Evolutionary conservation across 352 stramenopile genomes (phyloP).

Genomic region (Globisporangium solare): DNA sequence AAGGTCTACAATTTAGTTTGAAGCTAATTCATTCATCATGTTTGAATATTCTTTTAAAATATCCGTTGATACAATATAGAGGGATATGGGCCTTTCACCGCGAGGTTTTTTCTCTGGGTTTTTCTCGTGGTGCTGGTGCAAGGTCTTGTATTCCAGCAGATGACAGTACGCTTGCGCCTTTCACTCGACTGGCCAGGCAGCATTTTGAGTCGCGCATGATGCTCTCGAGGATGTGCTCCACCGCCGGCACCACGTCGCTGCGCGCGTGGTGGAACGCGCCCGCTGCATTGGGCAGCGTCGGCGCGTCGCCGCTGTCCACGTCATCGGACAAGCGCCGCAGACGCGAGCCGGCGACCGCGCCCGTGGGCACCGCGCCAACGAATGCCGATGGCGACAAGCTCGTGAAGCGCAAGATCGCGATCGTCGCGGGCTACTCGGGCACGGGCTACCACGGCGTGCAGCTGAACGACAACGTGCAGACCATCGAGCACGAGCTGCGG

Average conservation of each 20-base stretch:
- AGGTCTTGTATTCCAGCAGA: neutral
- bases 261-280: neutral
- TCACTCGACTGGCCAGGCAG: neutral
- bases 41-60: too few species aligned
- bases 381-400: conserved; percentile 20
- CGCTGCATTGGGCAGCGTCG: neutral
- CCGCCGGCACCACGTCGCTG: neutral
- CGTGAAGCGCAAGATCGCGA: conserved; percentile 86
- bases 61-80: too few species aligned
- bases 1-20: too few species aligned
- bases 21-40: too few species aligned
- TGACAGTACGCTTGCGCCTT: neutral
- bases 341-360: conserved; percentile 8
- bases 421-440: conserved; percentile 83
- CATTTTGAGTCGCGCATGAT: neutral
- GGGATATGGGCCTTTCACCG: too few species aligned
- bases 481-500: conserved; percentile 83
- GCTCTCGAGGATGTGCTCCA: neutral
- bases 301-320: neutral
- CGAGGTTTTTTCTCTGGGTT: neutral
- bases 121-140: neutral
- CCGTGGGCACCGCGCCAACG: neutral
- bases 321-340: conserved; percentile 13
- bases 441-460: conserved; percentile 76
- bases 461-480: conserved; percentile 73